These are phyloP conservation scores for Xylariaceae sp. DNA, from an alignment of 2,329 filamentous ascomycete genomes.

Conservation along the genomic window DNA sequence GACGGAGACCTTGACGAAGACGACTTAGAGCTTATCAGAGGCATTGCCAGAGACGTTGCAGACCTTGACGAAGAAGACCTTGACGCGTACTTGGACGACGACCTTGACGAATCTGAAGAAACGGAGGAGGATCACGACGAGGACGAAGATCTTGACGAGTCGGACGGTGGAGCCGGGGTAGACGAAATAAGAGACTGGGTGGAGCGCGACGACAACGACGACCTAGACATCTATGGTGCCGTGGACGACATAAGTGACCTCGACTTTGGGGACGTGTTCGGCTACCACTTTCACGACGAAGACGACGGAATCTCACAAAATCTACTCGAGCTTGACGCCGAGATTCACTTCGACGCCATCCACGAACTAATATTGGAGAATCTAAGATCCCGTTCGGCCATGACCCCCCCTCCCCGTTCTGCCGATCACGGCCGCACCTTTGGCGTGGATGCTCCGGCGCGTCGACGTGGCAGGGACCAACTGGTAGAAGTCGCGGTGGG, in stretches of 20 bases:
- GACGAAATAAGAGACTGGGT: neutral
- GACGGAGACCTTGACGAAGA: constrained; percentile 1
- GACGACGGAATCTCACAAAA: constrained; percentile 16
- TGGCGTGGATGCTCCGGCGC: neutral
- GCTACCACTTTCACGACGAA: constrained; percentile 6
- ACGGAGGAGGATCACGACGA: constrained; percentile 2
- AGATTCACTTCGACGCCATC: constrained; percentile 2
- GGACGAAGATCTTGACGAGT: constrained; percentile 3
- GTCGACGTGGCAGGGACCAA: constrained; percentile 17
- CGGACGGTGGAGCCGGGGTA: neutral
- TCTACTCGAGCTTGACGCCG: constrained; percentile 8
- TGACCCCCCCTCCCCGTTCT: constrained; percentile 7
- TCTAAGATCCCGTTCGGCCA: constrained; percentile 6
- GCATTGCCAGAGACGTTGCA: neutral
- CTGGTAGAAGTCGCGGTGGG: constrained; percentile 23
- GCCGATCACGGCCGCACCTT: neutral
- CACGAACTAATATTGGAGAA: constrained; percentile 9
- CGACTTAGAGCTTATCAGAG: neutral
- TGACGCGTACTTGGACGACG: constrained; percentile 7
- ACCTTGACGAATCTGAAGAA: constrained; percentile 3
- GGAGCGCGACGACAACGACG: neutral
- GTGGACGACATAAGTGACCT: constrained; percentile 7
- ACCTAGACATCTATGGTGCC: neutral
- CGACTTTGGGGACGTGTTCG: constrained; percentile 8
- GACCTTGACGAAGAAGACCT: constrained; percentile 3